Evolutionary conservation across 352 stramenopile genomes (phyloP).

Genomic region (Phytophthora gonapodyides): DNA sequence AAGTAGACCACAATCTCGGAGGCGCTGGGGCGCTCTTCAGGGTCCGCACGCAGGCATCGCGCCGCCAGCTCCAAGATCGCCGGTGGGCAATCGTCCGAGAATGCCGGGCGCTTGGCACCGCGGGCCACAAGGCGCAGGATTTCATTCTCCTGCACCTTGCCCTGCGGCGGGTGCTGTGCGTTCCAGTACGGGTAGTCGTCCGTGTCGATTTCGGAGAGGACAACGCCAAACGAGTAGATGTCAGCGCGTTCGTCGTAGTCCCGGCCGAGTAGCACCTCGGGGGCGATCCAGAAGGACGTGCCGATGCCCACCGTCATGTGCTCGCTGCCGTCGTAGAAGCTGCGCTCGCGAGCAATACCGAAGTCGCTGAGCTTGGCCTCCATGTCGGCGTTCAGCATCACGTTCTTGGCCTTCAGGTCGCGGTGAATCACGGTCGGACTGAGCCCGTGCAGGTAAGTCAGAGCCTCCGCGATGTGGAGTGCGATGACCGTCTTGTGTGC

Average conservation of each 20-base stretch:
- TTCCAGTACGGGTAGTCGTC: slow-evolving; percentile 73
- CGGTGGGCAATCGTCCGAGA: slow-evolving; percentile 54
- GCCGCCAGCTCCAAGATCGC: slow-evolving; percentile 55
- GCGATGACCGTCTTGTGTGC: slow-evolving; percentile 60
- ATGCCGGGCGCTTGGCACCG: slow-evolving; percentile 49
- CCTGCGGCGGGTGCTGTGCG: slow-evolving; percentile 41
- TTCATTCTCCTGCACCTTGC: slow-evolving; percentile 56
- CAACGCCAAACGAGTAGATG: slow-evolving; percentile 58
- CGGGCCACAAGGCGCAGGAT: slow-evolving; percentile 65
- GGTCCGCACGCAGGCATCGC: slow-evolving; percentile 56
- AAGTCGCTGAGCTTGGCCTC: slow-evolving; percentile 81
- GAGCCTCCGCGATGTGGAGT: slow-evolving; percentile 62
- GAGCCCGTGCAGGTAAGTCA: slow-evolving; percentile 67
- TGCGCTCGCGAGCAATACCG: slow-evolving; percentile 56
- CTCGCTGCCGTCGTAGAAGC: slow-evolving; percentile 51
- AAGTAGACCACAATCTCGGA: slow-evolving; percentile 58
- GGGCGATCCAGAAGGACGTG: slow-evolving; percentile 73
- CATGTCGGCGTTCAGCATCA: slow-evolving; percentile 50
- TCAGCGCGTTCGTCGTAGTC: slow-evolving; percentile 56
- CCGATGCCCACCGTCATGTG: slow-evolving; percentile 71
- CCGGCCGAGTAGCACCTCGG: slow-evolving; percentile 56
- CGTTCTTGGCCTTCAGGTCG: slow-evolving; percentile 56
- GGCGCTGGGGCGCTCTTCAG: slow-evolving; percentile 55
- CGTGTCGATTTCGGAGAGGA: slow-evolving; percentile 65
- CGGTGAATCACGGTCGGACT: slow-evolving; percentile 61